phyloP scores from a whole-genome alignment of 2,329 filamentous ascomycete genomes.

The Colletotrichum cuscutae region DNA sequence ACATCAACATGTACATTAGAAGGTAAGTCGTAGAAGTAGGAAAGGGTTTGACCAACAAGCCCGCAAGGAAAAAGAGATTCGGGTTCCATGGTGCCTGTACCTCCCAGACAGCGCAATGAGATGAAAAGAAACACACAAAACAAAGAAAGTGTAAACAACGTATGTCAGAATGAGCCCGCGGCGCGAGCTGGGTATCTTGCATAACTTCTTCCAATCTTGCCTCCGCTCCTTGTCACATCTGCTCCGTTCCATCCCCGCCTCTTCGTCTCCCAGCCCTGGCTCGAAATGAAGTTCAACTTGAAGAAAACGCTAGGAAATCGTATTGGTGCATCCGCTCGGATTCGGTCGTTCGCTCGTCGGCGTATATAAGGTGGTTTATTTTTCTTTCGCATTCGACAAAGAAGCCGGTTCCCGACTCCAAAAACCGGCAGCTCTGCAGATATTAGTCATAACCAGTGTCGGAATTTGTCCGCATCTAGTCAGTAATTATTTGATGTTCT shows the following conservation, averaged over 20 bases:
- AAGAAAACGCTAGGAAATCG: constrained; percentile 38
- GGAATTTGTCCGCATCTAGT: background rate
- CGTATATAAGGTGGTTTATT: constrained; percentile 19
- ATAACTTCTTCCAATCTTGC: constrained; percentile 38
- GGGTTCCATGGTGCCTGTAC: constrained; percentile 11
- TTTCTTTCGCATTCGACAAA: constrained; percentile 19
- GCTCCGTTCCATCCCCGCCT: background rate
- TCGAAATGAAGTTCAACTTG: constrained; percentile 36
- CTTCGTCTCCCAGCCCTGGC: constrained; percentile 39
- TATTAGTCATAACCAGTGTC: background rate
- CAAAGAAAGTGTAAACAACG: constrained; percentile 38
- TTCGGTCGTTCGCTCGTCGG: constrained; percentile 37
- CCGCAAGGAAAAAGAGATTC: background rate
- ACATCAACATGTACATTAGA: constrained; percentile 29
- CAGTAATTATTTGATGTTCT: constrained; percentile 63
- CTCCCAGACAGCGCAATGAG: constrained; percentile 29
- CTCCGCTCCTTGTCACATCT: constrained; percentile 13
- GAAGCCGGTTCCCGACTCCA: constrained; percentile 29
- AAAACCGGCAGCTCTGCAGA: constrained; percentile 18
- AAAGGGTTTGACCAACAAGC: constrained; percentile 8
- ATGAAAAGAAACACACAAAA: constrained; percentile 29
- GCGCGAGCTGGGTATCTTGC: constrained; percentile 54
- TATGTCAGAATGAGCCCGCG: constrained; percentile 48
- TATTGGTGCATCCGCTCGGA: constrained; percentile 34
- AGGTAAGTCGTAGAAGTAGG: constrained; percentile 26